Base-by-base conservation (phyloP, 371 early-diverging fungal species). In the Mucor velutinosus region DNA sequence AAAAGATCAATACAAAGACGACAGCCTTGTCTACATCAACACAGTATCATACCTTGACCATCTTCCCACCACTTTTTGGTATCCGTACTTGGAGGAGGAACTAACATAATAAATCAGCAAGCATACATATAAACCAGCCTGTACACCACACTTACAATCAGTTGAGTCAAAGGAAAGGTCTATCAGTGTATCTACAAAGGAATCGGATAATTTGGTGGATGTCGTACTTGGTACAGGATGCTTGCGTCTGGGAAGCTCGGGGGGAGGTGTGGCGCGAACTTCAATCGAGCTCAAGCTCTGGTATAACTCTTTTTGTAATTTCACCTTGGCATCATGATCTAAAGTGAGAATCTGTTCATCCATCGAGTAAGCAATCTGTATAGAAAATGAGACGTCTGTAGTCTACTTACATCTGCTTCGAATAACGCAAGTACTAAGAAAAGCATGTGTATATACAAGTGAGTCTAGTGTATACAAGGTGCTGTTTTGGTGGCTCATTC, bases 11-110 rank as follows among this genome's bases (percentile, higher is more conserved):
- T 25, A 51, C 14, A 11, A 17, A 30, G n/a, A n/a, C n/a, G n/a
- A 56, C 19, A 33, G 7, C 4, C 33, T 33, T 33, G 5, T 25
- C 4, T 15, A 14, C 3, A 1, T 14, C 30, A 17, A 19, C 15
- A 21, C 4, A 23, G 3, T 56, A 3, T 23, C 1, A 57, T 68
- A 67, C 76, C 61, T 58, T 58, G 33, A 15, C 76, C 78, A 39
- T 76, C 73, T 61, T 83, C 83, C 83, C 83, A 83, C 83, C 83
- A 83, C 59, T 77, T 78, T 12, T 55, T 66, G 11, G 59, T 58
- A 33, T 78, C 75, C 10, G 83, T 66, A 35, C 83, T 83, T 57
- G 83, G 80, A 27, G 74, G 70, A 21, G 79, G 80, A 14, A 70
- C 80, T 82, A 61, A 61, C 32, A 57, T 4, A 19, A 30, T 30